Base-by-base conservation (phyloP, 1,139 yeast genomes). In the Taiozyma sp. region DNA sequence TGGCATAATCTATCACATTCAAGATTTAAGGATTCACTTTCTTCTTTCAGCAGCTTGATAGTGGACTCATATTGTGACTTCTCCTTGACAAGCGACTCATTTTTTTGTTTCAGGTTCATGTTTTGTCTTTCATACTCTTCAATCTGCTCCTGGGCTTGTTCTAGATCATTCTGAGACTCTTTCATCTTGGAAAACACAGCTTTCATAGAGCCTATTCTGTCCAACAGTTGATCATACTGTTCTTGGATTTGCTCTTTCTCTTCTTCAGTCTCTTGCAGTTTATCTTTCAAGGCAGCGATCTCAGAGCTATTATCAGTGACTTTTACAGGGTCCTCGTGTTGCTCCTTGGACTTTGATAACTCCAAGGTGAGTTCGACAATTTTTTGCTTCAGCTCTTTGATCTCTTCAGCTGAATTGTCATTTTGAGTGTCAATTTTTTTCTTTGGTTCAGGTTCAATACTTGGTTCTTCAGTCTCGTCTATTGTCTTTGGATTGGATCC, bases 181-280 rank as follows among this genome's bases (percentile, higher is more conserved):
- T 86, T 86, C 90, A 86, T 84, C 59, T 86, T 85, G 51, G 77
- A 78, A 65, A 87, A 87, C 2, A 86, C 78, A 0, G 87, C 72
- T 63, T 88, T 90, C 88, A 93, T 90, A 3, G 88, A 82, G 1
- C 96, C 81, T 34, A 93, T 73, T 64, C 88, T 80, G 56, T 83
- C 85, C 53, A 91, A 71, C 23, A 93, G 71, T n/a, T 78, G 75
- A 57, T 90, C 89, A 65, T 92, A 90, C 54, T 87, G 87, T 10
- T 79, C 76, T 59, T 87, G 87, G 30, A 81, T 76, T 39, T 82
- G 80, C 54, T 83, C 89, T 48, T 89, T 76, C 57, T 89, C 95
- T 30, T 70, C 69, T 42, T 74, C 76, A 24, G 75, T 68, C 13
- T 63, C 66, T 23, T 67, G 68, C 19, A 82, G 62, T 50, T 76